Percentiles rank a stretch among this genome's conserved stretches.
These are phyloP conservation scores for Suhomyces maxii DNA, from an alignment of 1,139 yeast genomes.

Conservation along the genomic window DNA sequence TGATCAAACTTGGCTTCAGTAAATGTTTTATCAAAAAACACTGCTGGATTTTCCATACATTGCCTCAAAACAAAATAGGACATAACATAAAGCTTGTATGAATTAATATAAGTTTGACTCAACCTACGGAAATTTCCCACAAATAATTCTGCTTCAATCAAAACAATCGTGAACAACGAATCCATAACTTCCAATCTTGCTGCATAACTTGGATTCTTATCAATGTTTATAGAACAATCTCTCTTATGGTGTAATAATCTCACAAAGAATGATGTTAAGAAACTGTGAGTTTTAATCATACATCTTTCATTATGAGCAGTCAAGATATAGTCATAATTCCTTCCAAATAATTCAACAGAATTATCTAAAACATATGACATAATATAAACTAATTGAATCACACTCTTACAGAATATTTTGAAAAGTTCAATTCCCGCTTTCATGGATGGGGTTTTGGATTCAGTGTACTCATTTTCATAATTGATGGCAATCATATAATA, in stretches of 20 bases:
- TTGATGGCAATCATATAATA: conserved; percentile 46
- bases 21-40: conserved; percentile 35
- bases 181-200: conserved; percentile 38
- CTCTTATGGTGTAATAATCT: conserved; percentile 44
- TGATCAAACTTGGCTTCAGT: conserved; percentile 33
- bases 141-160: conserved; percentile 45
- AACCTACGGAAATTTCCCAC: conserved; percentile 46
- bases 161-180: conserved; percentile 34
- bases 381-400: conserved; percentile 46
- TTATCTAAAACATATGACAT: conserved; percentile 48
- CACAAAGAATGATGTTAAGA: conserved; percentile 42
- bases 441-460: conserved; percentile 33
- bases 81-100: conserved; percentile 45
- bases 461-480: conserved; percentile 38
- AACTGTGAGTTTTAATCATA: conserved; percentile 46
- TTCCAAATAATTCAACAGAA: conserved; percentile 45
- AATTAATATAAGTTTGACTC: conserved; percentile 41
- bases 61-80: conserved; percentile 44
- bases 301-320: conserved; percentile 43
- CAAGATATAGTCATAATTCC: conserved; percentile 39
- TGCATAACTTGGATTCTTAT: conserved; percentile 20
- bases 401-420: conserved; percentile 45
- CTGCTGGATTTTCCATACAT: conserved; percentile 44
- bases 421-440: conserved; percentile 46
- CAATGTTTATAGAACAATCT: conserved; percentile 27